Conservation (phyloP, 1,284 basidiomycete species). For the Ganoderma multipileum region DNA sequence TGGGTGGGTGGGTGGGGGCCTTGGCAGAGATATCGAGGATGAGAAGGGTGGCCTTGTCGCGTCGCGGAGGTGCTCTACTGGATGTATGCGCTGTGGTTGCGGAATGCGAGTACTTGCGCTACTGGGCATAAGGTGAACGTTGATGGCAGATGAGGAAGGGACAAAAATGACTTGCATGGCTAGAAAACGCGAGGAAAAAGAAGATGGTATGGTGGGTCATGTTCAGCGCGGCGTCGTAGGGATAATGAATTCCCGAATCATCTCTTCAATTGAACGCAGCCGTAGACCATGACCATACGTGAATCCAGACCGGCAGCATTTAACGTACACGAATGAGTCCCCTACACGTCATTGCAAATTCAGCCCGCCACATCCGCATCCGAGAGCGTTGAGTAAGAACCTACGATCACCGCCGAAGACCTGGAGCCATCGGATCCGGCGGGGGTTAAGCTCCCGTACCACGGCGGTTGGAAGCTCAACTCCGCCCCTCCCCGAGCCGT, state of each 20-base stretch:
- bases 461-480: background rate
- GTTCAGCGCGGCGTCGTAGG: background rate
- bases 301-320: background rate
- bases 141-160: background rate
- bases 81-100: background rate
- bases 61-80: background rate
- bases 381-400: conserved; percentile 2
- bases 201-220: background rate
- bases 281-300: background rate
- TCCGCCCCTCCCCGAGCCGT: background rate
- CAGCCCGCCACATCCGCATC: background rate
- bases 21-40: background rate
- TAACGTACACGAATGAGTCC: background rate
- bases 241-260: background rate
- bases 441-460: background rate
- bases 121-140: background rate
- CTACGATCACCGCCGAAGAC: background rate
- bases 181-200: background rate
- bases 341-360: background rate
- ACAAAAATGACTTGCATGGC: background rate
- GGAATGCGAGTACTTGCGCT: background rate
- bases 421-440: background rate
- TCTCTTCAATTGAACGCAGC: background rate
- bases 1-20: background rate
- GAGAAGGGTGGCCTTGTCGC: background rate